Evolutionary conservation across 305 asterid genomes (phyloP).

Genomic region (Rubia balearica): DNA sequence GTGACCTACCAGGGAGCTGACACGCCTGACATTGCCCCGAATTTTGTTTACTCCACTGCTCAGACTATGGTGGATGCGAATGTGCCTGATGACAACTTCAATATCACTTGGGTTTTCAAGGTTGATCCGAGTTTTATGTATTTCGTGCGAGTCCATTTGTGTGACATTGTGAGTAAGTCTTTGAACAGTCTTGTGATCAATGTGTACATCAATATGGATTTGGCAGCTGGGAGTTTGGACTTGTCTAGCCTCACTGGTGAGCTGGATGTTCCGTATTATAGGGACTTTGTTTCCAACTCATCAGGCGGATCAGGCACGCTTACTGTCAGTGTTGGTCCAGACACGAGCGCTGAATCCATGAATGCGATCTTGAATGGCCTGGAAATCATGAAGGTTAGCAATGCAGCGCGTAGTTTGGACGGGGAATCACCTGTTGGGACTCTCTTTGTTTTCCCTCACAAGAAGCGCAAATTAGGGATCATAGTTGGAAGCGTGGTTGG

Average conservation of each 20-base stretch:
- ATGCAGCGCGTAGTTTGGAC: constrained; percentile 67
- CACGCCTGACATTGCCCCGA: constrained; percentile 78
- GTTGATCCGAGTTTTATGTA: constrained; percentile 78
- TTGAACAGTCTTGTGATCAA: constrained; percentile 65
- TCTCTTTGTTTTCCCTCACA: constrained; percentile 42
- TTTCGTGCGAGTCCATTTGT: constrained; percentile 74
- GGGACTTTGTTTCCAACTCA: constrained; percentile 52
- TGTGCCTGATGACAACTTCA: constrained; percentile 69
- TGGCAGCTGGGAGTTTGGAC: constrained; percentile 55
- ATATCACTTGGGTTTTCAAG: constrained; percentile 85
- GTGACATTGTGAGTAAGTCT: constrained; percentile 84
- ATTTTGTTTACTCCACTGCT: constrained; percentile 85
- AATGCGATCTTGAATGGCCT: constrained; percentile 93
- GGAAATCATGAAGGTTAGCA: constrained; percentile 94
- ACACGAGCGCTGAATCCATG: constrained; percentile 33
- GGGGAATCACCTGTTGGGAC: constrained; percentile 61
- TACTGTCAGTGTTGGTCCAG: constrained; percentile 89
- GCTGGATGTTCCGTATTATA: constrained; percentile 62
- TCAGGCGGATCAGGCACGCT: constrained; percentile 44
- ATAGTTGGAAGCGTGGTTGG: constrained; percentile 55
- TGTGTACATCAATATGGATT: constrained; percentile 60
- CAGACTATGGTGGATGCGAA: constrained; percentile 90
- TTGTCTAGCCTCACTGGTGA: constrained; percentile 58
- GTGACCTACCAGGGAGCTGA: constrained; percentile 42
- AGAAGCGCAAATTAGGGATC: constrained; percentile 36